Percentiles rank a stretch among this genome's conserved stretches.
Conservation (phyloP, 805 yeast genomes). For the Scheffersomyces spartinae region DNA sequence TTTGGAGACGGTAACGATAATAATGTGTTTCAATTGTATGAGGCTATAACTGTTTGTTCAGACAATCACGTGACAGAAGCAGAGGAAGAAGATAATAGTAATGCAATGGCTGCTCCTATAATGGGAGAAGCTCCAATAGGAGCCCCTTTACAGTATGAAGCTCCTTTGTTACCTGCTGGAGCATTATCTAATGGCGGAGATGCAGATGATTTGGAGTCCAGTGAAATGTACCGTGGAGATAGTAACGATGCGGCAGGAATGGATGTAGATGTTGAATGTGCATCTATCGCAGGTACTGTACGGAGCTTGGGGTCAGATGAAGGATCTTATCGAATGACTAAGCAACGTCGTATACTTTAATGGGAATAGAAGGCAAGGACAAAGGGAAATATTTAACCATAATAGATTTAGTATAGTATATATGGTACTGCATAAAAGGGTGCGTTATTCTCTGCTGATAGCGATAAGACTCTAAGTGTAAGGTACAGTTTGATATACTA, state of each 20-base stretch:
- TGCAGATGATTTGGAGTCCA: constrained; percentile 25
- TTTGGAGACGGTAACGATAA: too few relatives aligned
- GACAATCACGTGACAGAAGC: too few relatives aligned
- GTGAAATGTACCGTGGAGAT: constrained; percentile 9
- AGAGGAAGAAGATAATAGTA: constrained; percentile 3
- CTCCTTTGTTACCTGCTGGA: too few relatives aligned
- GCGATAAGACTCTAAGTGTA: too few relatives aligned
- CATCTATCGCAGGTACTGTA: constrained; percentile 21
- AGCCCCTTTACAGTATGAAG: too few relatives aligned
- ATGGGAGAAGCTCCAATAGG: constrained; percentile 2
- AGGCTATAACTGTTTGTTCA: too few relatives aligned
- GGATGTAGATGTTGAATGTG: constrained; percentile 30
- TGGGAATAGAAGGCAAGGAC: constrained; percentile 5
- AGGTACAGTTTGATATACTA: too few relatives aligned
- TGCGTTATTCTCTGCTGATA: too few relatives aligned
- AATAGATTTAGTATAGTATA: constrained; percentile 1
- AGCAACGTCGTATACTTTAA: background rate
- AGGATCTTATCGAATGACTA: constrained; percentile 1
- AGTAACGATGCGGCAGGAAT: constrained; percentile 23
- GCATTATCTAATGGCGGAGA: constrained; percentile 14
- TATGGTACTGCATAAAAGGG: too few relatives aligned
- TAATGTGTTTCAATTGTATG: too few relatives aligned
- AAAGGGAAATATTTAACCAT: constrained; percentile 1
- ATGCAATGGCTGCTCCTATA: constrained; percentile 9
- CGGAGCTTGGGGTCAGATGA: constrained; percentile 16